These are phyloP conservation scores for Citrus medica DNA, from an alignment of 345 rosid genomes.

Conservation along the genomic window DNA sequence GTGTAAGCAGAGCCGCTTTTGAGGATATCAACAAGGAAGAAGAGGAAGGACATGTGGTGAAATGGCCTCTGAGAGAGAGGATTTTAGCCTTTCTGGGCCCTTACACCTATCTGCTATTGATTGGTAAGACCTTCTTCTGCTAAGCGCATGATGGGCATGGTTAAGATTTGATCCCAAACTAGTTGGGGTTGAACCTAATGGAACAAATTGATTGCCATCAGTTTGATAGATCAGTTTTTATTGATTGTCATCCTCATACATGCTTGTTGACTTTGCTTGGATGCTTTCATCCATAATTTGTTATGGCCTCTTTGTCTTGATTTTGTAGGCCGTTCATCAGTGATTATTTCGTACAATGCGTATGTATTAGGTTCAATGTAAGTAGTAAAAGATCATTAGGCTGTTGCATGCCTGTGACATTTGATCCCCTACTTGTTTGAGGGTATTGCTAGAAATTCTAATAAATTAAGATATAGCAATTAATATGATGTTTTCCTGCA, in stretches of 20 bases:
- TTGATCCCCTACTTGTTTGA: neutral
- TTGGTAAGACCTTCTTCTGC: constrained; percentile 38
- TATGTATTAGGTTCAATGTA: neutral
- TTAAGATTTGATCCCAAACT: neutral
- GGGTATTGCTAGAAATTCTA: neutral
- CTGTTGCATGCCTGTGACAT: neutral
- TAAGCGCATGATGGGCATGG: neutral
- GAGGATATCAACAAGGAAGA: constrained; percentile 14
- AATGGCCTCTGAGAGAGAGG: constrained; percentile 69
- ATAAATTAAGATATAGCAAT: neutral
- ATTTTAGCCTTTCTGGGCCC: constrained; percentile 65
- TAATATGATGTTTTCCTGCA: neutral
- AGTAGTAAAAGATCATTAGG: neutral
- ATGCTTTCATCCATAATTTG: neutral
- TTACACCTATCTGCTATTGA: constrained; percentile 57
- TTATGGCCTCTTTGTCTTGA: neutral
- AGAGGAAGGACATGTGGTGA: neutral
- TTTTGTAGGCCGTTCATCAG: neutral
- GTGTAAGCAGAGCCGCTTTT: constrained; percentile 14
- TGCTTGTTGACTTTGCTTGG: neutral
- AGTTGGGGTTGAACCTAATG: neutral
- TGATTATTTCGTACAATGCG: neutral
- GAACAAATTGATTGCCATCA: neutral
- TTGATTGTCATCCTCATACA: neutral
- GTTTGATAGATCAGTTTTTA: neutral